A percentile compares a stretch with the other conserved stretches of the same genome.
Conservation (phyloP, 768 basidiomycete genomes). For the Lentinula sp. region DNA sequence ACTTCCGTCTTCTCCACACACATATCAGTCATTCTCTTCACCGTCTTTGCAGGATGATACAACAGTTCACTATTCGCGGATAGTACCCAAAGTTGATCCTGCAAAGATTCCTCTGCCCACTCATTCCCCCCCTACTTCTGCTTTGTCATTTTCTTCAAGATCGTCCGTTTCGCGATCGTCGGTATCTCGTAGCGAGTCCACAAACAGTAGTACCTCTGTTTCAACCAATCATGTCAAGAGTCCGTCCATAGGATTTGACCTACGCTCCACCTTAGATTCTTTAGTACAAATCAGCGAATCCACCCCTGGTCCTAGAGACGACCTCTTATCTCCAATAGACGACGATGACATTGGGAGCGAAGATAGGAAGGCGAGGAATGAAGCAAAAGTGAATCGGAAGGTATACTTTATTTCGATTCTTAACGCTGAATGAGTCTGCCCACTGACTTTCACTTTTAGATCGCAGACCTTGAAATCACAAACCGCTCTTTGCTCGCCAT, state of each 20-base stretch:
- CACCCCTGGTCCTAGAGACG: conserved; percentile 14
- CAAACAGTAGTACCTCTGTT: conserved; percentile 24
- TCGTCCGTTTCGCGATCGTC: conserved; percentile 61
- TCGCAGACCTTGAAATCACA: conserved; percentile 88
- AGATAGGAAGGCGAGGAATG: conserved; percentile 54
- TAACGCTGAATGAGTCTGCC: background rate
- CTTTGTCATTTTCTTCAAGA: conserved; percentile 72
- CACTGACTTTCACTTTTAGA: conserved; percentile 36
- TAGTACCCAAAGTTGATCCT: conserved; percentile 44
- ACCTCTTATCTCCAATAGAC: conserved; percentile 25
- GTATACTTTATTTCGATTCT: conserved; percentile 27
- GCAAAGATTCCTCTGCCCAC: conserved; percentile 55
- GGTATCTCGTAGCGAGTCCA: conserved; percentile 32
- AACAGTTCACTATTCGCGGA: conserved; percentile 19
- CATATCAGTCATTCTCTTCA: conserved; percentile 23
- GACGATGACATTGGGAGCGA: conserved; percentile 23
- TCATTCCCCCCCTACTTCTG: conserved; percentile 66
- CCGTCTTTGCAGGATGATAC: conserved; percentile 20
- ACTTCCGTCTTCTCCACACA: conserved; percentile 18
- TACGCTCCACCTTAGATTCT: conserved; percentile 35
- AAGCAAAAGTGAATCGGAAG: conserved; percentile 86
- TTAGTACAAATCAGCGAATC: conserved; percentile 32
- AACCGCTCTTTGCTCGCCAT: conserved; percentile 82
- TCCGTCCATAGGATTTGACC: conserved; percentile 1
- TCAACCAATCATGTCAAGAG: conserved; percentile 3